These are phyloP conservation scores for Dentipellis fragilis DNA, from an alignment of 768 basidiomycete genomes.

Conservation along the genomic window DNA sequence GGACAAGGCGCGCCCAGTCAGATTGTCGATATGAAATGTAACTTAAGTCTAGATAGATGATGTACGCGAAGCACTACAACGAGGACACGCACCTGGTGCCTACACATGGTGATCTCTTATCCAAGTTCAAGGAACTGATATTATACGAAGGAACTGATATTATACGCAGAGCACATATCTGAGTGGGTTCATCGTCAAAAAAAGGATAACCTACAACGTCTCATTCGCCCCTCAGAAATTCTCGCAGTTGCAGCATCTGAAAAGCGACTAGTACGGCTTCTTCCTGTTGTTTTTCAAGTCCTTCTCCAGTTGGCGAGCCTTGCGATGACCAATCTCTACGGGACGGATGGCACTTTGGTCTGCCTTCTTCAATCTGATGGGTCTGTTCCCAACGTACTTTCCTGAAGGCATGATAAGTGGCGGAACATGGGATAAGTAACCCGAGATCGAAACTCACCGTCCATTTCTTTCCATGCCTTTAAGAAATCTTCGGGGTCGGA, in stretches of 20 bases:
- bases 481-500: constrained; percentile 98
- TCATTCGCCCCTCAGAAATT: neutral
- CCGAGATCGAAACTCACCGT: constrained; percentile 46
- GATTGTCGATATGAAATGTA: no score
- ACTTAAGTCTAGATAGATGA: no score
- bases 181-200: neutral
- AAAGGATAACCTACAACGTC: neutral
- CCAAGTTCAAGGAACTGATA: no score
- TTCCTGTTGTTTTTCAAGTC: constrained; percentile 80
- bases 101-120: no score
- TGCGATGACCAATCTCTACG: constrained; percentile 88
- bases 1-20: no score
- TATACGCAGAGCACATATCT: no score
- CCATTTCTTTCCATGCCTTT: constrained; percentile 99
- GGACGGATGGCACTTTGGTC: constrained; percentile 78
- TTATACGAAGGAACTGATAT: no score
- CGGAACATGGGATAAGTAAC: no score
- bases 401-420: constrained; percentile 32
- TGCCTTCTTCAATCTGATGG: constrained; percentile 94
- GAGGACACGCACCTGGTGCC: no score
- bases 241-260: neutral
- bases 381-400: constrained; percentile 97
- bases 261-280: constrained; percentile 59
- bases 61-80: no score
- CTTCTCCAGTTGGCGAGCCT: constrained; percentile 84